Evolutionary conservation across 2,329 filamentous ascomycete species (phyloP).

Genomic region (Penicillium corylophilum): DNA sequence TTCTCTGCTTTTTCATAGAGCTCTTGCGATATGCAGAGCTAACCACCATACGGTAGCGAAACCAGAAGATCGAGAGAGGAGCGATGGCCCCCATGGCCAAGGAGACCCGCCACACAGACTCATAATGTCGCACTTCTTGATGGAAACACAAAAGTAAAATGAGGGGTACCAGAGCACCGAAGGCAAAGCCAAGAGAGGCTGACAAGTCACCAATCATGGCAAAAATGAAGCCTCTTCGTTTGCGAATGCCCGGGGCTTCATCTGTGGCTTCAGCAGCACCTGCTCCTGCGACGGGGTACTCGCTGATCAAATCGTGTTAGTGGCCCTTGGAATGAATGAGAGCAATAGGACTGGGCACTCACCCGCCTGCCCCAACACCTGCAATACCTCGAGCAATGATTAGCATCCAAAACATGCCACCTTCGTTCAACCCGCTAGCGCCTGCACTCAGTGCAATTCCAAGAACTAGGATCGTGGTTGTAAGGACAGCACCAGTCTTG

Average conservation of each 20-base stretch:
- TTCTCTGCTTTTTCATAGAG: constrained; percentile 46
- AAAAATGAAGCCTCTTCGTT: constrained; percentile 56
- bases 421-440: constrained; percentile 40
- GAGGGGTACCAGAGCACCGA: constrained; percentile 51
- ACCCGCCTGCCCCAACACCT: constrained; percentile 45
- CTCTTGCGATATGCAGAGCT: constrained; percentile 52
- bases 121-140: constrained; percentile 43
- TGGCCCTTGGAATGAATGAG: background rate
- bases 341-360: constrained; percentile 2
- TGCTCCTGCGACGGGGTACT: constrained; percentile 57
- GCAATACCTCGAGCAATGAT: constrained; percentile 47
- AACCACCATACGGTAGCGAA: constrained; percentile 53
- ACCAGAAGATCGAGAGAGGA: constrained; percentile 54
- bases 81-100: constrained; percentile 53
- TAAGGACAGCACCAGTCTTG: constrained; percentile 49
- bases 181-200: constrained; percentile 52
- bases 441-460: constrained; percentile 51
- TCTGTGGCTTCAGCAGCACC: constrained; percentile 53
- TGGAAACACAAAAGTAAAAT: constrained; percentile 53
- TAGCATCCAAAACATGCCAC: constrained; percentile 39
- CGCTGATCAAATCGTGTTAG: constrained; percentile 22
- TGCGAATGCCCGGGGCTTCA: constrained; percentile 46
- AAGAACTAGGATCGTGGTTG: constrained; percentile 49
- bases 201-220: constrained; percentile 56
- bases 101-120: constrained; percentile 51